Evolutionary conservation across 2,329 filamentous ascomycete species (phyloP), one percentile per base, ranked within the genome.

Genomic region (Lasiodiplodia theobromae): DNA sequence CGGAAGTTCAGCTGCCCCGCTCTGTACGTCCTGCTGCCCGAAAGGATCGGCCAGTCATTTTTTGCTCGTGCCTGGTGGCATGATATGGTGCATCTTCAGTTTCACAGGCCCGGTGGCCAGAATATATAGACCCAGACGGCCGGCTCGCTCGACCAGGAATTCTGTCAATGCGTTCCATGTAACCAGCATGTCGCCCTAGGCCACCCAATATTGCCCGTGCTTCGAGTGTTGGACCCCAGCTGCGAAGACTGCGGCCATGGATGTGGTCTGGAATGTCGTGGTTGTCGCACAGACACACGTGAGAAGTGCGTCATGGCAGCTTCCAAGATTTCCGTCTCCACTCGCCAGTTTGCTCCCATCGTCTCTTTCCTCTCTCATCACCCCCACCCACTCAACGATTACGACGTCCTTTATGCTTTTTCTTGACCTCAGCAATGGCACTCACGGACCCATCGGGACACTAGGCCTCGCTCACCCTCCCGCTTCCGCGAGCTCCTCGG

Each of bases 251-350:
- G 21, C 14, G 47, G 18, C 18, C 21, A 31, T 28, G 23, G 51
- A 23, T 23, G 23, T 12, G 10, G 51, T 53, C 2, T 11, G 58
- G 14, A 12, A 4, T 10, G 34, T 8, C 18, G 56, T 44, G 4
- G 37, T 18, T 7, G 38, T 34, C 4, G 31, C 47, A 52, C 44
- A 51, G 60, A 8, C 58, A 14, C 60, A 64, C 60, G 47, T 64
- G 60, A 49, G 18, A 16, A 12, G 18, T 64, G 60, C 60, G 60
- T 64, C 60, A 64, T 64, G 44, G 28, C 60, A 53, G 18, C n/a
- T 64, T 52, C 23, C 60, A 64, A 64, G 60, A 64, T 64, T 64
- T n/a, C 47, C 47, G 60, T 16, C 60, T 64, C 60, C 18, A 38
- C 60, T 18, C 47, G 25, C n/a, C 47, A 21, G 31, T 47, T 25